Conservation (phyloP, 1,284 basidiomycete genomes). For the Trichosporon coremiiforme region DNA sequence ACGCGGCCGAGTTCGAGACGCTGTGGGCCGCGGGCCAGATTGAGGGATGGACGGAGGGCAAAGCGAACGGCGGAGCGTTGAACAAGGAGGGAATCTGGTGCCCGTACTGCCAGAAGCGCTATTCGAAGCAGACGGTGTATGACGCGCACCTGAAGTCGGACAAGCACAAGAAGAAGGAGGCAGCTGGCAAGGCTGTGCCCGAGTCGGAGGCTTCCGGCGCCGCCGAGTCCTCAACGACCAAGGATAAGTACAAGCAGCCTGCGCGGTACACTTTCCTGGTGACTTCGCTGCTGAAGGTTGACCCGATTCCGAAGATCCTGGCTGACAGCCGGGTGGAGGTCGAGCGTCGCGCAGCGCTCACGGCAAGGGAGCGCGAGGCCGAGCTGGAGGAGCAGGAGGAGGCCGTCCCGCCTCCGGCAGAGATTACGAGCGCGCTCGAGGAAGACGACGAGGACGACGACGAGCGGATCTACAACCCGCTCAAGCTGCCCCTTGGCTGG, state of each 20-base stretch:
- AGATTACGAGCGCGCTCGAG: constrained; percentile 59
- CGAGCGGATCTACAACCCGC: constrained; percentile 93
- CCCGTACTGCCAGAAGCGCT: constrained; percentile 86
- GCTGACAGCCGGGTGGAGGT: constrained; percentile 92
- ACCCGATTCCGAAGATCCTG: constrained; percentile 68
- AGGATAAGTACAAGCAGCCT: constrained; percentile 67
- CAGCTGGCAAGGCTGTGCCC: constrained; percentile 53
- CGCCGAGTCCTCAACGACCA: constrained; percentile 35
- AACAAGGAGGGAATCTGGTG: constrained; percentile 83
- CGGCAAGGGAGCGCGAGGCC: constrained; percentile 91
- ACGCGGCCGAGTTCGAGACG: constrained; percentile 70
- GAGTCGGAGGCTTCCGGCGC: constrained; percentile 38
- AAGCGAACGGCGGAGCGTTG: constrained; percentile 43
- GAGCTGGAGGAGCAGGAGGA: constrained; percentile 81
- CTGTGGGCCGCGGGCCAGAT: constrained; percentile 79
- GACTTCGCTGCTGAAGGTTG: constrained; percentile 65
- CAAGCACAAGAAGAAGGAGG: constrained; percentile 85
- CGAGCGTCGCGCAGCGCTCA: constrained; percentile 92
- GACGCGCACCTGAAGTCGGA: constrained; percentile 93
- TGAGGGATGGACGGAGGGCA: constrained; percentile 70
- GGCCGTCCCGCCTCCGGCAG: constrained; percentile 61
- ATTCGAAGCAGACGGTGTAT: constrained; percentile 97
- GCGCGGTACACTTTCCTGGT: constrained; percentile 74
- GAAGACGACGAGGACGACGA: constrained; percentile 83
- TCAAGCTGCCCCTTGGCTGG: constrained; percentile 96